phyloP scores from a whole-genome alignment of 2,329 filamentous ascomycete species.

The Paracorniculantispora psalliotae region DNA sequence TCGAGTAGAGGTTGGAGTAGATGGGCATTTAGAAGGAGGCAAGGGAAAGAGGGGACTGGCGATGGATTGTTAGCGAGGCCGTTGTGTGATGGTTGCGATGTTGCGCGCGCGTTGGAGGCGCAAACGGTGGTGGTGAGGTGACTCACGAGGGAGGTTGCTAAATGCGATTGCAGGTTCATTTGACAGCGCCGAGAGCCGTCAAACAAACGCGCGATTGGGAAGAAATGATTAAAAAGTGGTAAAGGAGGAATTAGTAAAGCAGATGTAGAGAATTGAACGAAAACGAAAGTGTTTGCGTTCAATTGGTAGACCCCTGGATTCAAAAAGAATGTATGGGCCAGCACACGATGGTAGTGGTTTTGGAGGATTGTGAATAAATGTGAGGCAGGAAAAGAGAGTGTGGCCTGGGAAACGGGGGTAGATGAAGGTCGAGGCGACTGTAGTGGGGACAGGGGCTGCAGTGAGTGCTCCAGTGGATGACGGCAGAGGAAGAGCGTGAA shows the following conservation, averaged over 20 bases:
- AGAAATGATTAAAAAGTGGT: conserved; percentile 17
- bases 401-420: conserved; percentile 14
- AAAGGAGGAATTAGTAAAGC: conserved; percentile 14
- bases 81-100: not conserved
- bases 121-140: not conserved
- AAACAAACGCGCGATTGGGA: conserved; percentile 76
- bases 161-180: conserved; percentile 88
- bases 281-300: conserved; percentile 9
- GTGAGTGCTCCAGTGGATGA: not conserved
- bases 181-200: conserved; percentile 78
- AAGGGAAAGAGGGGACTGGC: conserved; percentile 41
- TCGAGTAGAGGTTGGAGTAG: conserved; percentile 64
- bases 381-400: not conserved
- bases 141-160: conserved; percentile 9
- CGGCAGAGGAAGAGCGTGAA: not conserved
- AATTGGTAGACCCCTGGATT: conserved; percentile 10
- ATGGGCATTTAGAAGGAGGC: conserved; percentile 84
- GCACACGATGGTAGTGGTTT: conserved; percentile 3
- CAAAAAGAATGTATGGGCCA: conserved; percentile 18
- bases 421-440: conserved; percentile 4
- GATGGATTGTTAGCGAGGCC: conserved; percentile 22
- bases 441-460: not conserved
- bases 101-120: not conserved
- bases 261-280: conserved; percentile 14
- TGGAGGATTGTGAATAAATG: conserved; percentile 9